phyloP scores from a whole-genome alignment of 805 yeast species.

The Candida tammaniensis region DNA sequence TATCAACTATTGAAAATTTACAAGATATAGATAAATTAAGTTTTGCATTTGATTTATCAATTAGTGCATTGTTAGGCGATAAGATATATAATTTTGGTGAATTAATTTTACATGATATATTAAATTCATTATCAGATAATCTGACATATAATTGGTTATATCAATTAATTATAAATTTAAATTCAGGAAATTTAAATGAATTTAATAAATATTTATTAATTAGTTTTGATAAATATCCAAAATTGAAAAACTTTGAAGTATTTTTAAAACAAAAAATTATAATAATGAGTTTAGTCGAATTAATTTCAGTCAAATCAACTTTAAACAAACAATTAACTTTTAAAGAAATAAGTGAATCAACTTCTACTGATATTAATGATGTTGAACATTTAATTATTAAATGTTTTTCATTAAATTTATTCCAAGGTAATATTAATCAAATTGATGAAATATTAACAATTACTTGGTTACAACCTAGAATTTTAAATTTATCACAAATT shows the following conservation, averaged over 20 bases:
- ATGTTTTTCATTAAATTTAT: slow-evolving; percentile 78
- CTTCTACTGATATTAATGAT: slow-evolving; percentile 66
- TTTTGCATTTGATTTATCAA: slow-evolving; percentile 64
- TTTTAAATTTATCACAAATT: slow-evolving; percentile 80
- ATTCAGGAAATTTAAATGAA: slow-evolving; percentile 68
- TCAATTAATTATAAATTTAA: slow-evolving; percentile 65
- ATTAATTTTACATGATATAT: slow-evolving; percentile 82
- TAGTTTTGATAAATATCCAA: slow-evolving; percentile 43
- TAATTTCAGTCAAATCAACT: slow-evolving; percentile 74
- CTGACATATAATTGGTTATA: slow-evolving; percentile 64
- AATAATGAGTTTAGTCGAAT: slow-evolving; percentile 85
- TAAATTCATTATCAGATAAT: slow-evolving; percentile 46
- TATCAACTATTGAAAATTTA: slow-evolving; percentile 49
- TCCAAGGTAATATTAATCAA: slow-evolving; percentile 90
- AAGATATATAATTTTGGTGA: slow-evolving; percentile 95
- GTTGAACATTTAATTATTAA: slow-evolving; percentile 92
- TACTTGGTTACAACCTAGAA: slow-evolving; percentile 95
- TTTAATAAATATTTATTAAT: slow-evolving; percentile 54
- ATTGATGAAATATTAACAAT: slow-evolving; percentile 74
- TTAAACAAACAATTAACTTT: slow-evolving; percentile 73
- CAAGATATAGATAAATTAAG: slow-evolving; percentile 31
- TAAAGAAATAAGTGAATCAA: slow-evolving; percentile 62
- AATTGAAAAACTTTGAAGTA: slow-evolving; percentile 54
- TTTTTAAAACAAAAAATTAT: slow-evolving; percentile 89
- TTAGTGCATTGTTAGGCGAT: slow-evolving; percentile 88